Conservation (phyloP, 345 rosid species). For the Brassica napus region Da-Ae NC_063434.1:2148501-2149000, state of each 20-base stretch:
- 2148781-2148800: too few relatives aligned
- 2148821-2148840: too few relatives aligned
- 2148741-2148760: background rate
- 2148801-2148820: too few relatives aligned
- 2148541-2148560: constrained; percentile 33
- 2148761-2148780: too few relatives aligned
- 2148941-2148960: too few relatives aligned
- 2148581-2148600: background rate
- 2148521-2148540: background rate
- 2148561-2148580: constrained; percentile 9
- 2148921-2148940: too few relatives aligned
- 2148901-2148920: too few relatives aligned
- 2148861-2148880: too few relatives aligned
- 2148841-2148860: too few relatives aligned
- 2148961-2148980: too few relatives aligned
- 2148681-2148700: background rate
- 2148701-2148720: background rate
- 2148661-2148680: background rate
- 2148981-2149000: too few relatives aligned
- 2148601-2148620: background rate
- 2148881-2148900: too few relatives aligned
- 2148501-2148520: background rate
- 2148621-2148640: constrained; percentile 13
- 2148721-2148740: background rate
- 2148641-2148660: background rate